Evolutionary conservation across 129 eudicot species (phyloP), one percentile per base, ranked within the genome.

Genomic region (Apium graveolens): DNA sequence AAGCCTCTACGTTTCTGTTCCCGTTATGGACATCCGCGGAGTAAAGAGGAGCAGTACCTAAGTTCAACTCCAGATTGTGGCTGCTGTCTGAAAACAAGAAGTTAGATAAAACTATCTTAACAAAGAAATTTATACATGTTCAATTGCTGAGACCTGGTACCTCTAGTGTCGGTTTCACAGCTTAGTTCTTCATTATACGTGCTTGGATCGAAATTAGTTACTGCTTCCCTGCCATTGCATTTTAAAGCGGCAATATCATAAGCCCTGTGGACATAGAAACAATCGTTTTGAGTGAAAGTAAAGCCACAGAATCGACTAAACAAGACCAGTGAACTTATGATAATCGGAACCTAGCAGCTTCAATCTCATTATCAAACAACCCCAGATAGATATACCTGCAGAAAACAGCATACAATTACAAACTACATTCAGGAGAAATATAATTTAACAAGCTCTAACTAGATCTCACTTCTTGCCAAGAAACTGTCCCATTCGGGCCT

Each of bases 201-300:
- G 80, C 81, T 84, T 1, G 88, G 92, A 55, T 89, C 94, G 78
- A 91, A 91, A 77, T 91, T 91, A 71, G 97, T 91, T 84, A 91
- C 84, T 21, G 97, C 97, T 81, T 91, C 97, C 82, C 80, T 87
- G 18, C 94, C 94, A 32, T 91, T 89, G 84, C 94, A 89, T 81
- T 82, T 90, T 43, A 91, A 82, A 42, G 97, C 97, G 20, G 97
- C 97, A 82, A 83, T 89, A 70, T 91, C 97, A 43, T 89, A 91
- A 73, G 94, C 97, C 92, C 97, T 91, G 78, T 26, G 35, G 57
- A 37, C 79, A 74, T 37, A 57, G 77, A 38, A 74, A 79, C 2
- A 78, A 4, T 34, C 34, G 3, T 14, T 27, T 27, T 74, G 8
- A 44, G 76, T 74, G 31, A 43, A 74, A 74, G 11, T 2, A 6